A percentile compares a stretch with the other conserved stretches of the same genome.
Conservation (phyloP, 441 rosid genomes). For the Gossypium gossypioides region DNA sequence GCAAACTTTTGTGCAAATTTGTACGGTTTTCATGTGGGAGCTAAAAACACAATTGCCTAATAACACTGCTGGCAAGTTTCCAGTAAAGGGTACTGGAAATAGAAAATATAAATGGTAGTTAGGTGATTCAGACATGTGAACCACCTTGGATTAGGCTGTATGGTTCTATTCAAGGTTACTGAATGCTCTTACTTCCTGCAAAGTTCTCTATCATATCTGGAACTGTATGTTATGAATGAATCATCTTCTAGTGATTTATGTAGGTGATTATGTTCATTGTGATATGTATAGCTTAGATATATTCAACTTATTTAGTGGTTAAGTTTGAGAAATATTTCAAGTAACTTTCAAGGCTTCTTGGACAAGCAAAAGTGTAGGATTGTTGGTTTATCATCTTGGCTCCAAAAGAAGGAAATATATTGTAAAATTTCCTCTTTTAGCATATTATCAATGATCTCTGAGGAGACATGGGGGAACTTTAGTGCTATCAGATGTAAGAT, state of each 20-base stretch:
- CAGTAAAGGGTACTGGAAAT: not conserved
- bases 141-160: not conserved
- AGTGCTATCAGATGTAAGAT: not conserved
- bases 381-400: not conserved
- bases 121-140: not conserved
- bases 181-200: not conserved
- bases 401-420: not conserved
- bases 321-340: not conserved
- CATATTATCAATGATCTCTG: not conserved
- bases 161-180: too few relatives aligned
- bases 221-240: not conserved
- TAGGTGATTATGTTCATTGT: not conserved
- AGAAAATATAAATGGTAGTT: not conserved
- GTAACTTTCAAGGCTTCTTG: not conserved
- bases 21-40: not conserved
- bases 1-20: not conserved
- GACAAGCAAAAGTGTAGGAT: not conserved
- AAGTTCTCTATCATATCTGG: not conserved
- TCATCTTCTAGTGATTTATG: not conserved
- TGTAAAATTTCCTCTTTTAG: not conserved
- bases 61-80: not conserved
- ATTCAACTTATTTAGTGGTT: not conserved
- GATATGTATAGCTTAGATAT: not conserved
- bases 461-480: not conserved
- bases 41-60: not conserved